phyloP scores from a whole-genome alignment of 345 rosid species.

The Pistacia vera region DNA sequence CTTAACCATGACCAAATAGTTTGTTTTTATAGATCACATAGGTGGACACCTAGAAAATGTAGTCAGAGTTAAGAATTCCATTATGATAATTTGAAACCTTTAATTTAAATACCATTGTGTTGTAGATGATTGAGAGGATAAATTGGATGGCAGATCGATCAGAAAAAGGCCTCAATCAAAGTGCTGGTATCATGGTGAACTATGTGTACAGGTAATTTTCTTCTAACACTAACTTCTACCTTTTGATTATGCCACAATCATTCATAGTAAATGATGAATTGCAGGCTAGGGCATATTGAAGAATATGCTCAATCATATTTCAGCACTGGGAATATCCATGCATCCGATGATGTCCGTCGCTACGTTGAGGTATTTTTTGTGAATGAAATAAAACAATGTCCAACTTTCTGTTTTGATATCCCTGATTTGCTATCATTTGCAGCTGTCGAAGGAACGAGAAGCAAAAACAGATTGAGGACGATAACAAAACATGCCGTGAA shows the following conservation, averaged over 20 bases:
- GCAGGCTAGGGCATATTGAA: slow-evolving; percentile 79
- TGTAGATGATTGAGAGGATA: slow-evolving; percentile 88
- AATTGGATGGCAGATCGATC: slow-evolving; percentile 95
- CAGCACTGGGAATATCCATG: slow-evolving; percentile 64
- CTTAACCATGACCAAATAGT: no score
- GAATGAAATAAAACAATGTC: slow-evolving; percentile 4
- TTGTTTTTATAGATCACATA: not conserved
- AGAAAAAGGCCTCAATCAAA: slow-evolving; percentile 68
- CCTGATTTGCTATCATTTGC: slow-evolving; percentile 21
- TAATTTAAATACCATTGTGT: not conserved
- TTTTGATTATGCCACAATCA: not conserved
- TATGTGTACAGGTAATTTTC: slow-evolving; percentile 74
- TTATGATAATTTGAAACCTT: not conserved
- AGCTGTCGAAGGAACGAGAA: slow-evolving; percentile 27
- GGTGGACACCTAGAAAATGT: not conserved
- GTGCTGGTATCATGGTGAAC: slow-evolving; percentile 92
- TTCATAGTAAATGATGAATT: slow-evolving; percentile 15
- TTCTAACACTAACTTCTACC: not conserved
- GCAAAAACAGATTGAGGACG: slow-evolving; percentile 12
- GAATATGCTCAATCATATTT: slow-evolving; percentile 80
- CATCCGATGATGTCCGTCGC: slow-evolving; percentile 45
- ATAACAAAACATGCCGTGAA: not conserved
- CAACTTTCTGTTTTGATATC: not conserved
- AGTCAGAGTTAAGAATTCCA: not conserved
- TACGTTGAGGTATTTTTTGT: slow-evolving; percentile 29